Evolutionary conservation across 441 rosid species (phyloP).

Genomic region (Gossypium laxum): DNA sequence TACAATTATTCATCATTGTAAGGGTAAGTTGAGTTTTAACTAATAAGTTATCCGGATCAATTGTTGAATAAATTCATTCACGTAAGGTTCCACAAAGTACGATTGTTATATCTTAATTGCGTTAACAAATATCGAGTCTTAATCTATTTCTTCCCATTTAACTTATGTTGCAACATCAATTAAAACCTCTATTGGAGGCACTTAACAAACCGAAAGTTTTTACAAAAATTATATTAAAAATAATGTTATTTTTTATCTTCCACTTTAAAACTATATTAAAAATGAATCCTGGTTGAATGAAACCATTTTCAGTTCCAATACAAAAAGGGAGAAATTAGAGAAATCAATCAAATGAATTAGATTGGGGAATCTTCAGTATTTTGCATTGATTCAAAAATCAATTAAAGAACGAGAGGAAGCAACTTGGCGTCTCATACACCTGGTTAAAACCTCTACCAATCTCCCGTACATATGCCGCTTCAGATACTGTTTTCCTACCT

Average conservation of each 20-base stretch:
- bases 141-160: too few species aligned
- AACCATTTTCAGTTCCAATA: not conserved
- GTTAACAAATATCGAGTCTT: too few species aligned
- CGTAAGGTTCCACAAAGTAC: not conserved
- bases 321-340: not conserved
- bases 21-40: not conserved
- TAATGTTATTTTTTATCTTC: not conserved
- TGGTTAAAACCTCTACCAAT: slow-evolving; percentile 59
- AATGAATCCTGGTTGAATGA: not conserved
- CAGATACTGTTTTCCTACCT: slow-evolving; percentile 55
- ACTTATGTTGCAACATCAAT: not conserved
- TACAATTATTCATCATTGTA: not conserved
- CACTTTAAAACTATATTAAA: not conserved
- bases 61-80: not conserved
- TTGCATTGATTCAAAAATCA: not conserved
- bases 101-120: too few species aligned
- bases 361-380: not conserved
- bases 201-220: not conserved
- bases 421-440: slow-evolving; percentile 59
- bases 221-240: not conserved
- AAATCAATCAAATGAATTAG: not conserved
- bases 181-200: not conserved
- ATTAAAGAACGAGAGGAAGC: slow-evolving; percentile 27
- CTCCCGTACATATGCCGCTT: slow-evolving; percentile 81
- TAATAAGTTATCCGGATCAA: not conserved